Evolutionary conservation across 1,284 basidiomycete species (phyloP).

Genomic region (Pascua sp.): DNA sequence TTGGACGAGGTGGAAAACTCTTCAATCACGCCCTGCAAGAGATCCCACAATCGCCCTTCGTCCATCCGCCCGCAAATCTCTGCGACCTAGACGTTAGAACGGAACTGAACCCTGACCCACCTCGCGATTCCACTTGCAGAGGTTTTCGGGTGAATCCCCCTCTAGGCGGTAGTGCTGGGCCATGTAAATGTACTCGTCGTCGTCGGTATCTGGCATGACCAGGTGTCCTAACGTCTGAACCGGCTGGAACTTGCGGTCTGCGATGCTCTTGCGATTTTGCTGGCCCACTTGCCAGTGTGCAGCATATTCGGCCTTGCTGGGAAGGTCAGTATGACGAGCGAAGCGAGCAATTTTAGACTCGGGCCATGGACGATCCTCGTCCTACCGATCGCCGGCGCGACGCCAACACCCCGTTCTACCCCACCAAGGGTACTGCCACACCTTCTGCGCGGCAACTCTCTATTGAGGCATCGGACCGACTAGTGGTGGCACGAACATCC

Average conservation of each 20-base stretch:
- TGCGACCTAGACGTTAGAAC: constrained; percentile 55
- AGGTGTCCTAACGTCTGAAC: constrained; percentile 35
- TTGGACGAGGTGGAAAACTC: constrained; percentile 29
- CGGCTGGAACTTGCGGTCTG: constrained; percentile 45
- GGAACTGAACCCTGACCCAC: constrained; percentile 18
- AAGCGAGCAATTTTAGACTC: too few species aligned
- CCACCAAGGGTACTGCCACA: too few species aligned
- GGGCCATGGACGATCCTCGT: too few species aligned
- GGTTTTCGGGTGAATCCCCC: constrained; percentile 54
- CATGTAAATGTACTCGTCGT: constrained; percentile 59
- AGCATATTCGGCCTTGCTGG: constrained; percentile 57
- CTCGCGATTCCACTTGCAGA: constrained; percentile 52
- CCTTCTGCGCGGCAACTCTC: too few species aligned
- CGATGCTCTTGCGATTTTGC: constrained; percentile 30
- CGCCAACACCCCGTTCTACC: too few species aligned
- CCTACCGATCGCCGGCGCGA: too few species aligned
- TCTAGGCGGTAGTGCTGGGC: constrained; percentile 66
- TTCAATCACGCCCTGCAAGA: constrained; percentile 60
- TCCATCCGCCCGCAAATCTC: constrained; percentile 59
- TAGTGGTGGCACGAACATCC: too few species aligned
- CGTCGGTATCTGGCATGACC: constrained; percentile 44
- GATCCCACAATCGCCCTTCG: constrained; percentile 66
- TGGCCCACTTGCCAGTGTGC: constrained; percentile 44
- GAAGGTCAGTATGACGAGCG: background rate
- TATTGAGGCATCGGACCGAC: too few species aligned